Evolutionary conservation across 2,329 filamentous ascomycete genomes (phyloP), one percentile per base, ranked within the genome.

Genomic region (Keithomyces neogunnii): DNA sequence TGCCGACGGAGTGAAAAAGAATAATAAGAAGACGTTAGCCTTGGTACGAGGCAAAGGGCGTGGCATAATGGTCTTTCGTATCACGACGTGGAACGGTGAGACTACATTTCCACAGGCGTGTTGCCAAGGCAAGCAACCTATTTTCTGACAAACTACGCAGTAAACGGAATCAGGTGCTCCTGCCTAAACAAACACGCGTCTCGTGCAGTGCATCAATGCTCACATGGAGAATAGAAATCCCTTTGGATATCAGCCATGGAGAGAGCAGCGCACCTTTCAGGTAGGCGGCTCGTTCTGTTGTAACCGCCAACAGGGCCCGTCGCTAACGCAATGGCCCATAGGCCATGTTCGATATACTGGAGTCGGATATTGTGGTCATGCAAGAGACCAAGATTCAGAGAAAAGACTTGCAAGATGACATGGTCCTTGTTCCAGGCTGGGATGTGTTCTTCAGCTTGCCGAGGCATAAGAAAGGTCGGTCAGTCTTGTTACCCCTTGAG

Each of bases 381-480:
- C 93, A 99, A 67, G 93, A 97, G 69, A 85, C 89, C 43, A 99
- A 97, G 70, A 96, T 97, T 40, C 93, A 97, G 64, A 80, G 86
- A 52, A 96, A 96, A 65, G 91, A 96, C 59, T 74, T 99, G 1
- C 79, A 77, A 40, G 93, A 97, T 75, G 93, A 97, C 60, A 97
- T 97, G 89, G 91, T 97, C 8, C 74, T 97, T 35, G 83, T 97
- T 0, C 84, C 88, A 0, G 93, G 93, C 10, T 99, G 92, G 92
- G 93, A 99, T 65, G 91, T 91, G 57, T 96, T 86, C 69, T 96
- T 96, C 70, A 96, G 90, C 65, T 74, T 99, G 29, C 93, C 93
- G 0, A 89, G 85, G 64, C 79, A 95, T 63, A 97, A 97, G 68
- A 97, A 96, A 75, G 92, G 89, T 86, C 70, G 31, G 56, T 46